Base-by-base conservation (phyloP, 768 basidiomycete species). In the Daedaleopsis nitida region DNA sequence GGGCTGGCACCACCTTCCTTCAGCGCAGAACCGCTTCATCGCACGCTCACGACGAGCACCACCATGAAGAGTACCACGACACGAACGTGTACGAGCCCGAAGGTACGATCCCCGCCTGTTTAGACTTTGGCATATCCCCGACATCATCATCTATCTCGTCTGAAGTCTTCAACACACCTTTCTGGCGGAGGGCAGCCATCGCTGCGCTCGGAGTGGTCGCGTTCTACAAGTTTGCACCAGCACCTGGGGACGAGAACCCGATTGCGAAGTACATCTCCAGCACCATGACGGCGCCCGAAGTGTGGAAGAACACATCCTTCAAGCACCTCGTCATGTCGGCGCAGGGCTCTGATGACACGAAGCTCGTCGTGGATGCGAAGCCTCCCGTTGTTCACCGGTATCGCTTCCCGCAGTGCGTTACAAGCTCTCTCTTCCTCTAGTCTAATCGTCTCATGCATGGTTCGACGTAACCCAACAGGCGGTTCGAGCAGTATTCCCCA, bases 371-470 rank as follows among this genome's bases (percentile, higher is more conserved):
- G 68, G 65, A 78, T 75, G 66, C 78, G 71, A 73, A 79, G 73
- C 68, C 80, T 76, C 66, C 79, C 52, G 63, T 62, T 16, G 79
- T 88, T 42, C 84, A 86, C 70, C 81, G 88, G 43, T 86, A 83
- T 70, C 80, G 87, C 65, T 89, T 86, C 71, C 87, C 90, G 55
- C 87, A 89, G 91, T 93, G 66, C 73, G 89, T 63, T 11, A 43
- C 11, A 10, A 27, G 2, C 35, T 13, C 35, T 55, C 42, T 55
- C 53, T 32, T 34, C 13, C 52, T 51, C 16, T 37, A 50, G 7
- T 32, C 27, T 32, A 3, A 7, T 32, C 27, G 27, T 32, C 27
- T 32, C 27, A 32, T 32, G 27, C 27, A 32, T 32, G 27, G 27
- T 32, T 32, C 27, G 27, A 32, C 7, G 27, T 32, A 7, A 32